Evolutionary conservation across 208 protist species (phyloP), one percentile per base, ranked within the genome.

Genomic region (Porcisia deanei): DNA sequence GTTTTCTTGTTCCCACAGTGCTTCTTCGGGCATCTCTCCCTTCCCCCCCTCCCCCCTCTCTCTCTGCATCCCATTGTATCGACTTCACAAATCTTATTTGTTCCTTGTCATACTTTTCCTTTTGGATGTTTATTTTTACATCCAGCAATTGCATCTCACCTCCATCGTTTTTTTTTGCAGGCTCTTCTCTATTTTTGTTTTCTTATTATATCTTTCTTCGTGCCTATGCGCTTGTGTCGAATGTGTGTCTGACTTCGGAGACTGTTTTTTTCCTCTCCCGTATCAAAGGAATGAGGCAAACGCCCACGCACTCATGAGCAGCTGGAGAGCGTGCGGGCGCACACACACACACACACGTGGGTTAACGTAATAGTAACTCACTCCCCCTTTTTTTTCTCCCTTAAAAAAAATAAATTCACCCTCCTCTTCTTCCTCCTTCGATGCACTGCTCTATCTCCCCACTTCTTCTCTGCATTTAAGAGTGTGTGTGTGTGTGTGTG

Each of bases 41-140:
- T 75, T 30, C 30, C 30, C 30, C 30, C 30, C 30, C 30, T 61
- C 60, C 74, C 18, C 79, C 70, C 12, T 43, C 37, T 65, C 18
- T 43, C 12, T 9, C 60, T 18, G 16, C 16, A 12, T 25, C 22
- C 25, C 54, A 3, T 61, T 61, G 58, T 2, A 9, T 2, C 25
- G 58, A 37, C 58, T 61, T 61, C 30, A 37, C 58, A 61, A 30
- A 30, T 30, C 58, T 61, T 30, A 22, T 30, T 14, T 10, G 58
- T n/a, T 53, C 49, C 14, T 57, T 20, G 16, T 14, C 55, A 22
- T 9, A 9, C 37, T 65, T 18, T 37, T 25, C 30, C 30, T 30
- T 30, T 30, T 30, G 30, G 0, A 30, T 30, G 30, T 30, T 30
- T 0, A 30, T 30, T 30, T 30, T 30, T 30, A 30, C 30, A 30